phyloP scores from a whole-genome alignment of 1,139 yeast genomes.

The Hyphopichia wangnamkhiaoensis region DNA sequence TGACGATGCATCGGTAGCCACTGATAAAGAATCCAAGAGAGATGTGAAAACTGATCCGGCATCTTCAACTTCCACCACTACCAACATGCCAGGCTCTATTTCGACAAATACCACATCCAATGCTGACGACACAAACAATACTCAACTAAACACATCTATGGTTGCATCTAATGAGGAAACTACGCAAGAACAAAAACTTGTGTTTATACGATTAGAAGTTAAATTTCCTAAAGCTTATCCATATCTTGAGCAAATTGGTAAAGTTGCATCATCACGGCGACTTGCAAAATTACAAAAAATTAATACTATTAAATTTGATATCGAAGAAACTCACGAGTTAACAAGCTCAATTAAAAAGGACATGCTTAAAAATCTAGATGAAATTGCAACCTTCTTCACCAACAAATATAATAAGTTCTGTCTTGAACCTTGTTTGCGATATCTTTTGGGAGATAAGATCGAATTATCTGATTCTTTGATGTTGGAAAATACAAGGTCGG shows the following conservation, averaged over 20 bases:
- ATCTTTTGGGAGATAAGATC: constrained; percentile 78
- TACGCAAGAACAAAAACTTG: constrained; percentile 49
- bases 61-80: constrained; percentile 3
- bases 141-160: constrained; percentile 4
- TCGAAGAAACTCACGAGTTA: constrained; percentile 80
- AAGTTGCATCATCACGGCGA: constrained; percentile 17
- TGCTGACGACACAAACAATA: constrained; percentile 1
- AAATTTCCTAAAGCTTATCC: constrained; percentile 78
- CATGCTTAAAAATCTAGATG: constrained; percentile 51
- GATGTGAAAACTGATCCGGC: constrained; percentile 5
- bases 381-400: constrained; percentile 60
- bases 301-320: constrained; percentile 45
- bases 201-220: constrained; percentile 69
- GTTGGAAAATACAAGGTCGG: constrained; percentile 18
- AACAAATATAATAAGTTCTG: constrained; percentile 62
- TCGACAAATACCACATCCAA: constrained; percentile 3
- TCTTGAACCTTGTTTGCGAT: constrained; percentile 77
- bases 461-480: constrained; percentile 44
- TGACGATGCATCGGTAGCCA: neutral
- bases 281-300: constrained; percentile 22
- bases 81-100: constrained; percentile 1
- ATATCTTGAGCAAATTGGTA: constrained; percentile 46
- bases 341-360: constrained; percentile 46
- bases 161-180: constrained; percentile 9
- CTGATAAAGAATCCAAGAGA: constrained; percentile 3